Conservation (phyloP, 495 filamentous ascomycete species). For the Podospora tetraspora region DNA sequence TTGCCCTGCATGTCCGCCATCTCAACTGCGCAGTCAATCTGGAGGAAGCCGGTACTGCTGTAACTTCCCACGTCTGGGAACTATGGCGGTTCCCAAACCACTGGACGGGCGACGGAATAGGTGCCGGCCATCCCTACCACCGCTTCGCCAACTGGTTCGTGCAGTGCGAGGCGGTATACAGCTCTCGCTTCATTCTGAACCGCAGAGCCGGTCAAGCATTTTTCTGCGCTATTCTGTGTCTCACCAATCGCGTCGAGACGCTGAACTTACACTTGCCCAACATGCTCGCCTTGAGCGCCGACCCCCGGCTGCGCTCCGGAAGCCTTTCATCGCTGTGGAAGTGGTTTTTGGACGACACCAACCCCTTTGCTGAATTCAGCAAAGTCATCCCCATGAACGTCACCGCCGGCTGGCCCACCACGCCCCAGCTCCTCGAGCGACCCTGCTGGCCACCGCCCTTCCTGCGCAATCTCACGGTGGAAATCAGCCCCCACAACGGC, state of each 20-base stretch:
- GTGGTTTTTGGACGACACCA: not conserved
- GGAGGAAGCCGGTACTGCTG: not conserved
- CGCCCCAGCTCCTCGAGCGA: not conserved
- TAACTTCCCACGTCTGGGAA: not conserved
- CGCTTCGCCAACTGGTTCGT: not conserved
- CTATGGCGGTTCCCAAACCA: not conserved
- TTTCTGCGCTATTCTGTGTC: not conserved
- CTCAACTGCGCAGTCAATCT: not conserved
- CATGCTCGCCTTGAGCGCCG: not conserved
- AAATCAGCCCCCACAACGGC: not conserved
- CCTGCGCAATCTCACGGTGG: not conserved
- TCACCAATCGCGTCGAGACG: not conserved
- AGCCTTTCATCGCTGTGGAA: not conserved
- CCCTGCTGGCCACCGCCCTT: not conserved
- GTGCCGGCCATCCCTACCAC: not conserved
- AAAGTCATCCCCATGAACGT: not conserved
- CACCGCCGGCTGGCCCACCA: not conserved
- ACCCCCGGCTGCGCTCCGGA: no score
- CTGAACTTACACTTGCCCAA: not conserved
- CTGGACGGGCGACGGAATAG: not conserved
- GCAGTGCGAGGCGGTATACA: not conserved
- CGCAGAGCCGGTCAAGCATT: not conserved
- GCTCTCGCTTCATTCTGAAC: not conserved
- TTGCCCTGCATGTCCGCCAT: not conserved
- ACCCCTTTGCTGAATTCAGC: not conserved